Percentiles rank a stretch among this genome's conserved stretches.
Evolutionary conservation across 139 green algal species (phyloP).

Genomic region (Zygnema circumcarinatum): DNA sequence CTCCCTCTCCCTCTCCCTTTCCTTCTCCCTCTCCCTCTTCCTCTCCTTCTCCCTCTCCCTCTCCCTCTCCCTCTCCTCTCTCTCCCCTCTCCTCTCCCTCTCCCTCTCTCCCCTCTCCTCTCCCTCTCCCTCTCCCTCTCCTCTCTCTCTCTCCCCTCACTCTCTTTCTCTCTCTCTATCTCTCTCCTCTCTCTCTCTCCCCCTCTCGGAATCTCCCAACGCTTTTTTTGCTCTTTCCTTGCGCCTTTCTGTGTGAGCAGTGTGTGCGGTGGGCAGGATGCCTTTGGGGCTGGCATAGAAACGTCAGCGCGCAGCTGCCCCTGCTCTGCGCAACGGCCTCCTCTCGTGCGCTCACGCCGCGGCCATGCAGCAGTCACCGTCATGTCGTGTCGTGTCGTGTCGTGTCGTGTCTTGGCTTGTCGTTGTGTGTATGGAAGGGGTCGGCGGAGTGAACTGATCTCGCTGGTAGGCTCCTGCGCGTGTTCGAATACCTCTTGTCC

Average conservation of each 20-base stretch:
- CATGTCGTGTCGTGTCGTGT: conserved; percentile 16
- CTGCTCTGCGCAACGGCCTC: neutral
- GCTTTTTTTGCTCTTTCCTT: neutral
- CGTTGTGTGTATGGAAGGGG: neutral
- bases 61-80: neutral
- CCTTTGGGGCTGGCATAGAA: neutral
- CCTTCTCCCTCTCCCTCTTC: neutral
- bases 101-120: neutral
- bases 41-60: neutral
- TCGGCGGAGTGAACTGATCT: neutral
- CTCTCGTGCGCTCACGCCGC: neutral
- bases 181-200: too few relatives aligned
- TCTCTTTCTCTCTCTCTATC: neutral
- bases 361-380: neutral
- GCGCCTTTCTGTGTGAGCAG: neutral
- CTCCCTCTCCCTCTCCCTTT: neutral
- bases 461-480: neutral
- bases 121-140: neutral
- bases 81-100: neutral
- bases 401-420: conserved; percentile 4
- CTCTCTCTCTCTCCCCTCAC: neutral
- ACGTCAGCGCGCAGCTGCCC: neutral
- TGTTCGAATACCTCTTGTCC: neutral
- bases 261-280: neutral
- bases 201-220: too few relatives aligned